Base-by-base conservation (phyloP, 2,329 filamentous ascomycete species). In the Phyllosticta paracitricarpa region DNA sequence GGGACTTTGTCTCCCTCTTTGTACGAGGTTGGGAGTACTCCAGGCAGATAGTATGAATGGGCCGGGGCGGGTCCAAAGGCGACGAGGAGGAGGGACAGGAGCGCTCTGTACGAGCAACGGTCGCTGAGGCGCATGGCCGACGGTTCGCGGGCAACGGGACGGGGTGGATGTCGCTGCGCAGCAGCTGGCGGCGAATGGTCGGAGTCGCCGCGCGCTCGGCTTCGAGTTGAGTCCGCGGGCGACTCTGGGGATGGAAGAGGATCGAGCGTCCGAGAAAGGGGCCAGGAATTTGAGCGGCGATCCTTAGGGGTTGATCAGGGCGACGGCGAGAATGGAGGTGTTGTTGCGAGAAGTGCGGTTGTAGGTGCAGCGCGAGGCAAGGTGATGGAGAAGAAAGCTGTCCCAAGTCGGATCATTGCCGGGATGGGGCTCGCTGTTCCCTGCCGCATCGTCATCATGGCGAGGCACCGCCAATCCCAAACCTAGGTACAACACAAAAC, bases 1-100 rank as follows among this genome's bases (percentile, higher is more conserved):
- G 92, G 90, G 25, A 99, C 94, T 26, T 78, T 78, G 68, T 94
- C 89, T 71, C 86, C 89, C 58, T 80, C 78, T 69, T 89, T 85
- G 79, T 99, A 99, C 61, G 93, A 93, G 53, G 91, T 95, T 24
- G 94, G 94, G 66, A 93, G 92, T 68, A 97, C 91, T 67, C 94
- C 94, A 48, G 93, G 94, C 51, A 99, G 89, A 78, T 99, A 99
- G 79, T 97, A 99, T 61, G 91, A 90, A 2, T 85, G 68, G 5
- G 70, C 65, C 28, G 70, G 69, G 10, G 66, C 62, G 19, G 75
- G 70, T 14, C 68, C 71, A 63, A 75, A 64, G 61, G 71, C 67
- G 52, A 76, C 64, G 22, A 75, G 65, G 19, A 75, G 65, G 19
- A 81, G 14, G 72, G 75, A 63, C 51, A 75, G 65, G 22, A 72